Evolutionary conservation across 1,284 basidiomycete genomes (phyloP).

Genomic region (Exobasidium cylindrosporum): DNA sequence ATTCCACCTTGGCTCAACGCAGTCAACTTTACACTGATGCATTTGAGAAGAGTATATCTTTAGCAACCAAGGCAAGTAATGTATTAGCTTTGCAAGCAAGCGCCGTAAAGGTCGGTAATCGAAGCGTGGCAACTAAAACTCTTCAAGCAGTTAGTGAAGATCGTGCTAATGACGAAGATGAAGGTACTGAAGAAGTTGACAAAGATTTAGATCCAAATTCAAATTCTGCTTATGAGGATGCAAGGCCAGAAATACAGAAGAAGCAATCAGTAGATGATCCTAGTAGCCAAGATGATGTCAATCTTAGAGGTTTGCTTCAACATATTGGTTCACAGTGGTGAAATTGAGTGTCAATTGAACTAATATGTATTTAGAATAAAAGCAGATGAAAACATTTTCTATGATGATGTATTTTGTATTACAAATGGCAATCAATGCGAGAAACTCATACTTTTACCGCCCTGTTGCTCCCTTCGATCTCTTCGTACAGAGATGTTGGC

Average conservation of each 20-base stretch:
- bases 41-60: slow-evolving; percentile 18
- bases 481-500: slow-evolving; percentile 1
- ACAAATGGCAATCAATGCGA: background rate
- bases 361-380: background rate
- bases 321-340: slow-evolving; percentile 4
- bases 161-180: background rate
- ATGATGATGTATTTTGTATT: too few species aligned
- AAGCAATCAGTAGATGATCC: background rate
- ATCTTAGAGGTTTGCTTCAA: slow-evolving; percentile 3
- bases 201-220: slow-evolving; percentile 17
- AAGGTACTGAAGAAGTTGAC: slow-evolving; percentile 7
- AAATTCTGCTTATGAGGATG: slow-evolving; percentile 3
- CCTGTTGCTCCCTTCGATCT: slow-evolving; percentile 2
- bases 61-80: slow-evolving; percentile 17
- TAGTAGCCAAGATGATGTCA: background rate
- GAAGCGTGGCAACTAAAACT: background rate
- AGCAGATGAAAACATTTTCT: too few species aligned
- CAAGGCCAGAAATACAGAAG: background rate
- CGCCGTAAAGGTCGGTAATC: slow-evolving; percentile 3
- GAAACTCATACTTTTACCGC: slow-evolving; percentile 10
- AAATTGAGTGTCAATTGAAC: background rate
- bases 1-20: slow-evolving; percentile 20
- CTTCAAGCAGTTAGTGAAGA: slow-evolving; percentile 12
- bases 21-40: slow-evolving; percentile 23
- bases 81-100: slow-evolving; percentile 10